Evolutionary conservation across 2,329 filamentous ascomycete species (phyloP), one percentile per base, ranked within the genome.

Genomic region (Phialophora macrospora): DNA sequence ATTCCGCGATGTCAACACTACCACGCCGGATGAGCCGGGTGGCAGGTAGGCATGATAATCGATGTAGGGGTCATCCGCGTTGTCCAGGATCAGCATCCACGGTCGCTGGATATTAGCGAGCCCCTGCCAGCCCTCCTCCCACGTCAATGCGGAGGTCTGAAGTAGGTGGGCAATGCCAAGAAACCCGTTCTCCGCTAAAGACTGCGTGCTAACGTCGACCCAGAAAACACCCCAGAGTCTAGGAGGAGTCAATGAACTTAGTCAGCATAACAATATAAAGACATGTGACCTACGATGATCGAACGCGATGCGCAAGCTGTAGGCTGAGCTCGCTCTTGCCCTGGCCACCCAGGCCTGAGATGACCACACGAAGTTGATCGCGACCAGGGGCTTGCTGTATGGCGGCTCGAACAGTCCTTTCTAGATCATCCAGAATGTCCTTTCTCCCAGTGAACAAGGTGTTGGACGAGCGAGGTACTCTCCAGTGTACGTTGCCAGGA

Each of bases 311-410:
- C 6, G 72, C 71, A 20, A 76, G 55, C 51, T 73, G 71, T 3
- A 76, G 57, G 63, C 72, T 74, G n/a, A 76, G 54, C 57, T 77
- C 75, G 56, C 75, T 77, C 64, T 77, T 77, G 3, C 75, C 75
- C 28, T 70, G 65, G 3, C 70, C 75, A 20, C 73, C 75, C 11
- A 75, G 66, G 22, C 74, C 75, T 20, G 68, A 69, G 41, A 77
- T 72, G 32, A 75, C 72, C n/a, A 75, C 70, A 30, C 64, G 65
- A 51, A 65, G 73, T 58, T 72, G 72, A 22, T 57, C 20, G 17
- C 24, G 3, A 32, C n/a, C 34, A 12, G 4, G 34, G 28, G 28
- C 8, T 11, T 60, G 12, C 28, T 57, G n/a, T 12, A 69, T 38
- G 8, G 65, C 63, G 34, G 58, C 60, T 14, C 60, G 63, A 20